Evolutionary conservation across 495 filamentous ascomycete species (phyloP), one percentile per base, ranked within the genome.

Genomic region (Pseudoneurospora amorphoporcata): DNA sequence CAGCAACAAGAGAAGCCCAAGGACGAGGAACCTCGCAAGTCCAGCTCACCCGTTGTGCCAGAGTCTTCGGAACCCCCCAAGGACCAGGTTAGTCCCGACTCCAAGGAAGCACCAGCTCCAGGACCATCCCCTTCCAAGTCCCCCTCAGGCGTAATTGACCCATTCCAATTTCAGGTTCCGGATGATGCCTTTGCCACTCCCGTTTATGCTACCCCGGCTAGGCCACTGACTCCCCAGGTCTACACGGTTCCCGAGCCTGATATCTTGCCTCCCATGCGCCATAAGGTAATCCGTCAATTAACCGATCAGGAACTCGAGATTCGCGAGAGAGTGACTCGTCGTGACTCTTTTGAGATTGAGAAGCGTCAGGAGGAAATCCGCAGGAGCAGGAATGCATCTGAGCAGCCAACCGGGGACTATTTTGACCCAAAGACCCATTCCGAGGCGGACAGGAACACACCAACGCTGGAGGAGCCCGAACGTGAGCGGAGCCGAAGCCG

Each of bases 141-240:
- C 8, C 69, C 78, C 14, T 35, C 35, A 16, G 53, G 29, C 53
- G 29, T 65, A 65, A 72, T 86, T 71, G 84, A 88, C 74, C 83
- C 85, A 17, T 87, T 87, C 76, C 81, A 85, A 72, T 87, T 76
- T 69, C 86, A 86, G 74, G 86, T 86, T 72, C 39, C 78, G 16
- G 80, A 84, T 68, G 83, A 85, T 76, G 84, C 84, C 65, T 87
- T 86, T 69, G 75, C 73, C 41, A 83, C 84, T 29, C 83, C 84
- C 9, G 68, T 71, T 8, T 71, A 77, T 70, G 73, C 75, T 38
- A 82, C 79, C n/a, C 84, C 80, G 40, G 75, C 72, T 70, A 75
- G 76, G 69, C 78, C 78, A 42, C 68, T 80, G 61, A 83, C 83
- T 32, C 86, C 79, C 76, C 1, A 77, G 71, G 77, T 88, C 40